Conservation (phyloP, 2,329 filamentous ascomycete genomes). For the Calonectria naviculata region DNA sequence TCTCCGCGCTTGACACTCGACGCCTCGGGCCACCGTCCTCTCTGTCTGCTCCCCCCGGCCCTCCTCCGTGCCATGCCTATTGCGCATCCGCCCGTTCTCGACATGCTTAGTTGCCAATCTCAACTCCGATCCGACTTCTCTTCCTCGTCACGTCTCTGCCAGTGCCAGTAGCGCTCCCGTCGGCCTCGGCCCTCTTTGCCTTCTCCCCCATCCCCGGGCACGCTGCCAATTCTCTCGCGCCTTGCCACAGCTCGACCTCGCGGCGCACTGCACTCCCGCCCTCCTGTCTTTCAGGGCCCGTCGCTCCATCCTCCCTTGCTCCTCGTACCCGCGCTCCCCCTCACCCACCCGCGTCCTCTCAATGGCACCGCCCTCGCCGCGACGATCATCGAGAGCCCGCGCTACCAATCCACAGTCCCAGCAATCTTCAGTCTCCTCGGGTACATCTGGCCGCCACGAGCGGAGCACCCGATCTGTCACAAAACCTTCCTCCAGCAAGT, state of each 20-base stretch:
- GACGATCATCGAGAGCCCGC: constrained; percentile 92
- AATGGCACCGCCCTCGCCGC: constrained; percentile 76
- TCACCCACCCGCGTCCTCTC: constrained; percentile 45
- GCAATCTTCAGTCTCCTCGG: constrained; percentile 83
- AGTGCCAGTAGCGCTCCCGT: constrained; percentile 36
- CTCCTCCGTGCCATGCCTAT: constrained; percentile 35
- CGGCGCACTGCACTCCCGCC: constrained; percentile 6
- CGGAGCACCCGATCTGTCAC: constrained; percentile 77
- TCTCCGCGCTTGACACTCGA: constrained; percentile 43
- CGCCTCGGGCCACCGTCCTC: constrained; percentile 26
- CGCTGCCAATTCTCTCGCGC: constrained; percentile 35
- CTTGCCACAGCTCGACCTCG: constrained; percentile 12
- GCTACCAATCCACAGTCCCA: constrained; percentile 80
- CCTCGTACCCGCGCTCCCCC: constrained; percentile 39
- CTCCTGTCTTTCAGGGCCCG: constrained; percentile 16
- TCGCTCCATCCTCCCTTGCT: constrained; percentile 22
- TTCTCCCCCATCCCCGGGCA: constrained; percentile 24
- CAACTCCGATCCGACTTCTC: constrained; percentile 34
- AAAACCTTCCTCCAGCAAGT: constrained; percentile 81
- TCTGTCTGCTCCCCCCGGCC: constrained; percentile 21
- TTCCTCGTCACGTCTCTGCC: constrained; percentile 32
- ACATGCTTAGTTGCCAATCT: constrained; percentile 43
- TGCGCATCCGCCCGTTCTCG: constrained; percentile 31
- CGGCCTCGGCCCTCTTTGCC: constrained; percentile 27
- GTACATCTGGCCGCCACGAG: constrained; percentile 80